Evolutionary conservation across 495 filamentous ascomycete genomes (phyloP), one percentile per base, ranked within the genome.

Genomic region (Penicillium roqueforti): DNA sequence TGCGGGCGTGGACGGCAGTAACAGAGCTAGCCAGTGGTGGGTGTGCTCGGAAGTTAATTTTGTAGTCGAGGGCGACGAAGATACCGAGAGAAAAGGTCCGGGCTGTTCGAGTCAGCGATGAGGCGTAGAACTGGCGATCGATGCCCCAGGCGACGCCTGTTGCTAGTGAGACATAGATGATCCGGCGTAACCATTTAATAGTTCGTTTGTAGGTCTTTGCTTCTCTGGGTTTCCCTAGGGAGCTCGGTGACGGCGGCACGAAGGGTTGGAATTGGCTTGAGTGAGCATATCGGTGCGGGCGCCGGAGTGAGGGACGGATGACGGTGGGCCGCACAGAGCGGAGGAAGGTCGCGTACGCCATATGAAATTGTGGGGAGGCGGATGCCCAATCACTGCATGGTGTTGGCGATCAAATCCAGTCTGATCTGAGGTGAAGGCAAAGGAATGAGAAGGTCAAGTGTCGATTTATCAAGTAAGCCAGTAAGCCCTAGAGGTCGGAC

Each of bases 51-150:
- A 98, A 98, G 64, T 98, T 98, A 67, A 97, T 76, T 69, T 98
- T 97, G 73, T 98, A 98, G 74, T 98, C 92, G 18, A 87, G 59
- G 3, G 91, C 91, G 8, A 95, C 88, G 23, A 95, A 50, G n/a
- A 91, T 64, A 36, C 90, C 95, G 6, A 84, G 78, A 9, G 77
- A 75, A 63, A 97, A 92, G 2, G 93, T 96, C 36, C 85, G 85
- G 26, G 84, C 71, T n/a, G 87, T 93, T 43, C 92, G 87, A 20
- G 82, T 83, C 34, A 96, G 67, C 20, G 86, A 83, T 6, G 87
- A 82, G 19, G 89, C 88, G 71, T 95, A 92, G 62, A 86, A 77
- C 36, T 84, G 77, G 10, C 60, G 80, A 69, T 98, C 92, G 56
- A 87, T 39, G 14, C 79, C 70, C 66, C 87, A 95, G 50, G 79